Evolutionary conservation across 2,329 filamentous ascomycete species (phyloP), one percentile per base, ranked within the genome.

Genomic region (Pseudogymnoascus sp.): DNA sequence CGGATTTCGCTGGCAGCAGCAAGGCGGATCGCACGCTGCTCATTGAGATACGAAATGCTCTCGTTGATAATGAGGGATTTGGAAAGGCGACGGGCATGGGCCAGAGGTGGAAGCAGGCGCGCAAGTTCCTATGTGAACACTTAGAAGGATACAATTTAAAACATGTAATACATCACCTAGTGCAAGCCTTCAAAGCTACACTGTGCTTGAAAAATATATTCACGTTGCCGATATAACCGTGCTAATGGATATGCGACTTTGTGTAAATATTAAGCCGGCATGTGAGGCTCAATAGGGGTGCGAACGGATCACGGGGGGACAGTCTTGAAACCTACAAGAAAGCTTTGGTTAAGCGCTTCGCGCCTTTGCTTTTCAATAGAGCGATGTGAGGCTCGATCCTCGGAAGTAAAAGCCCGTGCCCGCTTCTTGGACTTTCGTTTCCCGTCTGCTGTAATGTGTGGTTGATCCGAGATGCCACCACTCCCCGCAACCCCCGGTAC

Each of bases 31-130:
- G 65, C 29, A 7, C 67, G 42, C 37, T 68, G 68, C n/a, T 46
- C 23, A 35, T 65, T 65, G 35, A 66, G 64, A 10, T 66, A 65
- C 1, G 60, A 59, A n/a, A 69, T 67, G 53, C 68, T 69, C 21
- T 69, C 67, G 35, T 68, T 64, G 13, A 70, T 66, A 46, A 70
- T 70, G 60, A 68, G 63, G 13, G 67, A 64, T 44, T 70, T 70
- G 53, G 68, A 70, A n/a, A 70, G 65, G 10, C 68, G 68, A 23
- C 66, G 62, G 7, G 64, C 65, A 5, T 59, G 40, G 10, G 63
- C 66, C 19, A 70, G 46, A 11, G 62, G 62, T 21, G 68, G 68
- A 50, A 70, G 61, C 5, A 67, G 68, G 19, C 66, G 62, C n/a
- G 68, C 68, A 31, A 70, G 68, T 19, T 70, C 67, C 68, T 70